Evolutionary conservation across 1,284 basidiomycete species (phyloP), one percentile per base, ranked within the genome.

Genomic region (Trametes sp.): DNA sequence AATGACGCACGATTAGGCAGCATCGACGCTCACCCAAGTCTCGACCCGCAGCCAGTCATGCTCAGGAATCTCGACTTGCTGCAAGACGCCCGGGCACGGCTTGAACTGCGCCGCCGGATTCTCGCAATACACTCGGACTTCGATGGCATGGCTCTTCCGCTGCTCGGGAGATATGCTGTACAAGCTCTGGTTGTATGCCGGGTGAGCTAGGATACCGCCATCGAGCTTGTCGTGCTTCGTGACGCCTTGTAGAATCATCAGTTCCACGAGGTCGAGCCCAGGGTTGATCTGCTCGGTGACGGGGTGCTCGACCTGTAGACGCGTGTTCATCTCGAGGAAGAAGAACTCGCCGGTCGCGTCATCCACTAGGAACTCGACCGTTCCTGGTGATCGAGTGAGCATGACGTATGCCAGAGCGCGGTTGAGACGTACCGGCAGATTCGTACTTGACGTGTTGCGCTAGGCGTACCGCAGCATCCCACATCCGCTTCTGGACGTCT

Each of bases 291-390:
- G 77, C 74, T 91, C 90, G 0, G 88, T 91, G 42, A 92, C 81
- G 1, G 86, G 81, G 68, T 92, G 90, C 74, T 92, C 90, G 19
- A 92, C 89, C 75, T 90, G 89, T 57, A 91, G 82, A 7, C 89
- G 81, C 0, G 88, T 87, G 65, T 93, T 92, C 84, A 92, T 87
- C 73, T 93, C 90, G 21, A 93, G 79, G 69, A 92, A 93, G 77
- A 83, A 91, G 74, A 88, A 91, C 9, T 79, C 72, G 0, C 79
- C 80, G 0, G 80, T 82, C 0, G 76, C 61, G 59, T 87, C 81
- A 67, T 90, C 86, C 4, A 90, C 85, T 2, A 92, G 76, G 67
- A 89, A 90, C 70, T 92, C 89, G 28, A 90, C 82, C 0, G 88
- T 92, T 1, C 87, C 86, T 86, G 33, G 8, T n/a, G 54, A 28